Base-by-base conservation (phyloP, 108 stramenopile species). In the Fistulifera pelliculosa region DNA sequence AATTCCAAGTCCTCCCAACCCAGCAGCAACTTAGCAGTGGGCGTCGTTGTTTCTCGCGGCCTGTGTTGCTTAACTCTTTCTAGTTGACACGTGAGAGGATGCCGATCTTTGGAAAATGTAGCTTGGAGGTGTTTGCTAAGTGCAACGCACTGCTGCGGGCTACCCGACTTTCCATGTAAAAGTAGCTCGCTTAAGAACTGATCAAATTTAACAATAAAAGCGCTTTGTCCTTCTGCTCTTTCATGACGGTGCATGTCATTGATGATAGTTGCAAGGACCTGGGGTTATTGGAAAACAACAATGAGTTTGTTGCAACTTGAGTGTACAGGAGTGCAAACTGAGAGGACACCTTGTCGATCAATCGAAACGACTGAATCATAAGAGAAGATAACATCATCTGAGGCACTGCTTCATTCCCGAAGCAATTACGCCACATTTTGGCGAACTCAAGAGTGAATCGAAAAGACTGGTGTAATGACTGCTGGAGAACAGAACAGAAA, bases 221-320 rank as follows among this genome's bases (percentile, higher is more conserved):
- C 31, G 31, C 31, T 35, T 35, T 35, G 31, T 35, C 31, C 31
- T 6, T 8, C 31, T 35, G 8, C 3, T 8, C 8, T 3, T 35
- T 35, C 31, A 3, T 35, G 31, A 8, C 8, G 31, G 8, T 35
- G 8, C 8, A 17, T 11, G 4, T 17, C 44, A 4, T 19, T 45
- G 1, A 79, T 60, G 0, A 79, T 38, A 26, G 74, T 54, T 27
- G 78, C 74, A 12, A 79, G 50, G 15, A 68, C 68, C 27, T 47
- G 31, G 71, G 71, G 27, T 73, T 47, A 1, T 42, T 39, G 27
- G 58, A 63, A 64, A 47, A 70, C 0, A 75, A 21, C 17, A 79
- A 18, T 43, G 64, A 58, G 21, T 53, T 70, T 15, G 64, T 68
- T 3, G 74, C 63, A 21, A 79, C 54, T 58, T 65, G 78, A 40